A percentile compares a stretch with the other conserved stretches of the same genome.
These are phyloP conservation scores for Aristolochia contorta DNA, from an alignment of 164 flowering plant genomes.

Conservation along the genomic window DNA sequence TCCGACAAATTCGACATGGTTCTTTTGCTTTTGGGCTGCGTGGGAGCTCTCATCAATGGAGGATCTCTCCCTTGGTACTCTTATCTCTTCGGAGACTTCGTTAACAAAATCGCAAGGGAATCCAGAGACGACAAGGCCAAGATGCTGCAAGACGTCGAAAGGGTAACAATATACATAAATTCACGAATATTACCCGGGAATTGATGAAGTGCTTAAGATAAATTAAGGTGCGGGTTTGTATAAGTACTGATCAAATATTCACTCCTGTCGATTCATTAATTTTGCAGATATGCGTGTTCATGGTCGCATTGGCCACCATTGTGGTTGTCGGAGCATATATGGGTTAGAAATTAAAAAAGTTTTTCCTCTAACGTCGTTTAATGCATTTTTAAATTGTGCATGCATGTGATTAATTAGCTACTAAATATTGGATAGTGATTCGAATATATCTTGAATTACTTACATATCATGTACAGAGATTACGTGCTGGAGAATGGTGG, in stretches of 20 bases:
- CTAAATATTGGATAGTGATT: no score
- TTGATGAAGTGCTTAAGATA: no score
- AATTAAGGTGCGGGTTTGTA: no score
- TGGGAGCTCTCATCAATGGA: constrained; percentile 72
- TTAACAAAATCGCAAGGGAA: constrained; percentile 42
- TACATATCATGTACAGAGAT: constrained; percentile 53
- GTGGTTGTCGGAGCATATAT: constrained; percentile 68
- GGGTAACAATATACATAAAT: no score
- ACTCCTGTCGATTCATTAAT: no score
- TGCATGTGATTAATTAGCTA: no score
- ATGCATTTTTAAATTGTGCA: no score
- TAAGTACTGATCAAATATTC: no score
- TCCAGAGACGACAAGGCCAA: constrained; percentile 20
- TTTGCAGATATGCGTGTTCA: constrained; percentile 38
- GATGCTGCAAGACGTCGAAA: constrained; percentile 53
- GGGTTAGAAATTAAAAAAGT: constrained; percentile 41
- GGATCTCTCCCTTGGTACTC: constrained; percentile 82
- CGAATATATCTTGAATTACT: no score
- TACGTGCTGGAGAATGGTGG: constrained; percentile 70
- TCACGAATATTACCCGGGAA: no score
- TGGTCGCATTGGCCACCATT: constrained; percentile 51
- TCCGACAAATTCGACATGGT: constrained; percentile 51
- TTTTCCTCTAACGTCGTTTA: no score
- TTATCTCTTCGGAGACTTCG: constrained; percentile 51
- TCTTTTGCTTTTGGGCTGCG: constrained; percentile 50